A percentile compares a stretch with the other conserved stretches of the same genome.
These are phyloP conservation scores for Colletotrichum aenigma DNA, from an alignment of 2,329 filamentous ascomycete genomes.

Conservation along the genomic window DNA sequence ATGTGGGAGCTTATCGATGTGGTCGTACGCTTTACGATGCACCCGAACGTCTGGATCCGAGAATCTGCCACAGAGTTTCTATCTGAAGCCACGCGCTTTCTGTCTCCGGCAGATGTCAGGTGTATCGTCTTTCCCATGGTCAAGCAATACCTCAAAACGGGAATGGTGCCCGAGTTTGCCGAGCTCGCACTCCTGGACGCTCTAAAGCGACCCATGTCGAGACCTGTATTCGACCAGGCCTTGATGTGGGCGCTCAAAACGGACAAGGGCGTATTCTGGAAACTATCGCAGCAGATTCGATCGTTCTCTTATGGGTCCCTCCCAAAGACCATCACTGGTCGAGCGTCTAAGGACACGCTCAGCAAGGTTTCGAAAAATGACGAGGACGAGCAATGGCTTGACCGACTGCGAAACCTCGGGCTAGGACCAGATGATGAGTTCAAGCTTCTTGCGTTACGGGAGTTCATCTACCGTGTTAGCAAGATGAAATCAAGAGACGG, in stretches of 20 bases:
- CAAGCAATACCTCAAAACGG: conserved; percentile 79
- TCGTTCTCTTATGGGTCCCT: conserved; percentile 67
- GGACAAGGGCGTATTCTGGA: conserved; percentile 89
- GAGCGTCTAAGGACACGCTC: conserved; percentile 65
- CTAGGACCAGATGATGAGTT: conserved; percentile 84
- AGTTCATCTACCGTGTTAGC: conserved; percentile 90
- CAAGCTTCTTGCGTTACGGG: conserved; percentile 83
- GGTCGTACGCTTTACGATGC: conserved; percentile 84
- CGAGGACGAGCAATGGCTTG: conserved; percentile 94
- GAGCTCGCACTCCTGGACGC: conserved; percentile 80
- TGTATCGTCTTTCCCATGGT: conserved; percentile 85
- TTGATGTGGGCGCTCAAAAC: conserved; percentile 83
- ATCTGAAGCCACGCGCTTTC: conserved; percentile 73
- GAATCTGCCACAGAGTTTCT: conserved; percentile 88
- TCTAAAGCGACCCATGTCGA: conserved; percentile 80
- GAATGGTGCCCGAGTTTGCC: conserved; percentile 67
- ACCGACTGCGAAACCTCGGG: conserved; percentile 81
- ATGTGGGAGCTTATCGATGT: conserved; percentile 89
- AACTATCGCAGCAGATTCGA: conserved; percentile 70
- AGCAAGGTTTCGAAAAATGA: conserved; percentile 76
- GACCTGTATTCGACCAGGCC: conserved; percentile 83
- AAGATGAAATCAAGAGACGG: conserved; percentile 68
- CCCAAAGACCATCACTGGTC: conserved; percentile 52
- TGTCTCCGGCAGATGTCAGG: conserved; percentile 80
- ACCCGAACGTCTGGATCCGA: conserved; percentile 94